Base-by-base conservation (phyloP, 768 basidiomycete genomes). In the Mycena albidolilacea region DNA sequence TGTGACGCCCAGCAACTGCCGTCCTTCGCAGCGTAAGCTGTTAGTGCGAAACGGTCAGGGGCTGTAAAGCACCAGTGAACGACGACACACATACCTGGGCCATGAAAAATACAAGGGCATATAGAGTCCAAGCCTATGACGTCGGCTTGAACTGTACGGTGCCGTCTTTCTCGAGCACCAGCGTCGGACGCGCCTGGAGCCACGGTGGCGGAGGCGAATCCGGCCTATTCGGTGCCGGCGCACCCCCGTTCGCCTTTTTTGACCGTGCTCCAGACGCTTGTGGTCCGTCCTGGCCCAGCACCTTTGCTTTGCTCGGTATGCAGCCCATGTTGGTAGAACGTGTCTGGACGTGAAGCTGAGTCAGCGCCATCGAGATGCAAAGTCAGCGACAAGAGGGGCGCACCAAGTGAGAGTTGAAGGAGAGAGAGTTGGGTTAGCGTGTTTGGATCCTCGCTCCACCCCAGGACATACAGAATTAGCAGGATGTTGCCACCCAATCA, bases 271-370 rank as follows among this genome's bases (percentile, higher is more conserved):
- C 30, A 11, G 37, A 37, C n/a, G 17, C 59, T 7, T 44, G 69
- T 21, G 70, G 35, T 23, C 46, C 66, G 35, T 73, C 72, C 7
- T 60, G 55, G 23, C 21, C 15, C 0, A 73, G 67, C 41, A 73
- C 63, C 46, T 69, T 52, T 30, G 72, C 39, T 54, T 69, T 73
- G 61, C 72, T 73, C n/a, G 72, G 72, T 64, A 73, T 35, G 72
- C 72, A 73, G 41, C 72, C 72, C 72, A 73, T 73, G 30, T 30
- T 30, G 52, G 55, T 64, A 38, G 3, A 30, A 30, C 3, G 30
- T 59, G 30, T 64, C 55, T 64, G 12, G 30, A 50, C 30, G 30
- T 30, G 30, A 30, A 30, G 3, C 4, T 30, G 7, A 15, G 7
- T 21, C 41, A 38, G 58, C 9, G n/a, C 9, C 12, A 9, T 30